Evolutionary conservation across 1,139 yeast species (phyloP).

Genomic region (Blastobotrys arbuscula): DNA sequence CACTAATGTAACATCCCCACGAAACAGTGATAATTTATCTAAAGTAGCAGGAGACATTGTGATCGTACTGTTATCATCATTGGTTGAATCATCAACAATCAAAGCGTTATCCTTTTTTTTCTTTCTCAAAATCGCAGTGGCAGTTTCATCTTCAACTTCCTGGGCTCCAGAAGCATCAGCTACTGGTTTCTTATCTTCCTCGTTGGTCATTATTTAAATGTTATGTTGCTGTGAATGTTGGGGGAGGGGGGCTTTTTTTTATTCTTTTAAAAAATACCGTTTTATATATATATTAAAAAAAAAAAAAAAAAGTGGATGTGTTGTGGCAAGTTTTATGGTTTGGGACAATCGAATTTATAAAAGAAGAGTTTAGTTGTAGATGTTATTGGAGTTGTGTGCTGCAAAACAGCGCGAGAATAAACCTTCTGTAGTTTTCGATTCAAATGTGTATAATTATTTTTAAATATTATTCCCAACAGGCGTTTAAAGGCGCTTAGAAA

Average conservation of each 20-base stretch:
- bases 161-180: conserved; percentile 54
- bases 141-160: conserved; percentile 72
- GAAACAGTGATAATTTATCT: conserved; percentile 90
- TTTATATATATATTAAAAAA: no score
- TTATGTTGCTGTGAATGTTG: no score
- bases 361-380: no score
- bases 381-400: no score
- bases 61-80: conserved; percentile 94
- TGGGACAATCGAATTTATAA: no score
- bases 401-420: neutral
- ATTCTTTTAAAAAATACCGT: no score
- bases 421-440: neutral
- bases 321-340: no score
- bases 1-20: conserved; percentile 96
- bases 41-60: conserved; percentile 92
- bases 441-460: no score
- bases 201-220: conserved; percentile 1
- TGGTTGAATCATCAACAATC: conserved; percentile 93
- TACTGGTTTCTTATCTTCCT: conserved; percentile 28
- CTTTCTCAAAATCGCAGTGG: conserved; percentile 94
- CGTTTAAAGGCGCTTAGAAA: no score
- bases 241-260: no score
- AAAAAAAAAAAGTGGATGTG: no score
- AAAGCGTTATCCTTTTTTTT: conserved; percentile 96
- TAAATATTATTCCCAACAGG: neutral